Evolutionary conservation across 2,329 filamentous ascomycete species (phyloP), one percentile per base, ranked within the genome.

Genomic region (Fusarium fracticaudum): DNA sequence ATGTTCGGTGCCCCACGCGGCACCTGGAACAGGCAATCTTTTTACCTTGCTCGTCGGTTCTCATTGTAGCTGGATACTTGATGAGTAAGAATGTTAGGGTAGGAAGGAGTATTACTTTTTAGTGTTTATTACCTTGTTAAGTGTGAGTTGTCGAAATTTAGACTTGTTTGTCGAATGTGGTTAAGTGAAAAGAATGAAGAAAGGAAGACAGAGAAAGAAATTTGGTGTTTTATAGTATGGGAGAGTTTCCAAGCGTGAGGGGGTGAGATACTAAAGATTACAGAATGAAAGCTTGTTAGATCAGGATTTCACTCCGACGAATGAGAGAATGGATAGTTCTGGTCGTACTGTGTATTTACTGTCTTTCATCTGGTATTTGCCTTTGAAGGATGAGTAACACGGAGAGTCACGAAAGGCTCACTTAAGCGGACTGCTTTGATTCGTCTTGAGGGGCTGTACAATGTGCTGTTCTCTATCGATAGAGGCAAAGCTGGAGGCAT

Each of bases 41-140:
- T 17, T 18, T 1, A 22, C 51, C 51, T n/a, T 11, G 20, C 24
- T n/a, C 35, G 35, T 40, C 31, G 11, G 14, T 29, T 29, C 35
- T 40, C 51, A 41, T 41, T 40, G 35, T 55, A 18, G 15, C 20
- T 41, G 20, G 14, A 9, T 11, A 11, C 4, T 8, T 26, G 11
- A 5, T 26, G 10, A 26, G 24, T 26, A 12, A 18, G 10, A 26
- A 26, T 26, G 24, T 26, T 26, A 17, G 10, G 43, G 17, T 45
- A 37, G 43, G 20, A 41, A 55, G 35, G 35, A 7, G 24, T 17
- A 18, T 37, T 6, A 13, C 12, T 3, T 17, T 22, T n/a, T 55
- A 0, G 10, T 9, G 11, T 15, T 13, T 29, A 8, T 17, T 31
- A 29, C 10, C 0, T 3, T 40, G 24, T 13, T 4, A 4, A 8